A percentile compares a stretch with the other conserved stretches of the same genome.
These are phyloP conservation scores for Cyclocybe aegerita DNA, from an alignment of 768 basidiomycete genomes.

Conservation along the genomic window DNA sequence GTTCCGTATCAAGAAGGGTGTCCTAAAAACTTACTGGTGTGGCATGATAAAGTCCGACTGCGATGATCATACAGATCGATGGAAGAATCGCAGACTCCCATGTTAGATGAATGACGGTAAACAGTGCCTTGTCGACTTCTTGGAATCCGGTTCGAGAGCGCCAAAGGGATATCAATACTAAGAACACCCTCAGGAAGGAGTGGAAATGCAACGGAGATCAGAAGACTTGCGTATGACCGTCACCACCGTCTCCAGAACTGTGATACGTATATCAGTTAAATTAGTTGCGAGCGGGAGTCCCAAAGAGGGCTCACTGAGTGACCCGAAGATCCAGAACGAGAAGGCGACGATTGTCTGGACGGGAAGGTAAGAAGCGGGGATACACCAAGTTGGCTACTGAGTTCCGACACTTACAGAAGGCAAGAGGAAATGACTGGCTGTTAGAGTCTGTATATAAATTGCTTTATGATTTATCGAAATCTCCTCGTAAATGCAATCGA, in stretches of 20 bases:
- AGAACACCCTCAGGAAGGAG: neutral
- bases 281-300: neutral
- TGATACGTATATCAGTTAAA: neutral
- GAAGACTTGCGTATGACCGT: conserved; percentile 34
- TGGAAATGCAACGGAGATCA: neutral
- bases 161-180: conserved; percentile 44
- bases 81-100: conserved; percentile 35
- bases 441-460: conserved; percentile 18
- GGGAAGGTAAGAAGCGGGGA: neutral
- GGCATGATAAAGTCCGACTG: conserved; percentile 33
- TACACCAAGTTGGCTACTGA: neutral
- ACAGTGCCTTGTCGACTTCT: conserved; percentile 38
- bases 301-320: conserved; percentile 29
- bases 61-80: conserved; percentile 32
- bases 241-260: conserved; percentile 40
- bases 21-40: conserved; percentile 27
- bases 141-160: conserved; percentile 32
- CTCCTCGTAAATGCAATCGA: neutral
- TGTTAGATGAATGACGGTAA: conserved; percentile 38
- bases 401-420: conserved; percentile 23
- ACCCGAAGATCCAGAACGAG: conserved; percentile 45
- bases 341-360: conserved; percentile 40
- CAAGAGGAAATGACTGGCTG: conserved; percentile 24
- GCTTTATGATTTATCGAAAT: too few species aligned
- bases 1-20: neutral